phyloP scores from a whole-genome alignment of 2,329 filamentous ascomycete species.

The Phaeosphaeria sp. region DNA sequence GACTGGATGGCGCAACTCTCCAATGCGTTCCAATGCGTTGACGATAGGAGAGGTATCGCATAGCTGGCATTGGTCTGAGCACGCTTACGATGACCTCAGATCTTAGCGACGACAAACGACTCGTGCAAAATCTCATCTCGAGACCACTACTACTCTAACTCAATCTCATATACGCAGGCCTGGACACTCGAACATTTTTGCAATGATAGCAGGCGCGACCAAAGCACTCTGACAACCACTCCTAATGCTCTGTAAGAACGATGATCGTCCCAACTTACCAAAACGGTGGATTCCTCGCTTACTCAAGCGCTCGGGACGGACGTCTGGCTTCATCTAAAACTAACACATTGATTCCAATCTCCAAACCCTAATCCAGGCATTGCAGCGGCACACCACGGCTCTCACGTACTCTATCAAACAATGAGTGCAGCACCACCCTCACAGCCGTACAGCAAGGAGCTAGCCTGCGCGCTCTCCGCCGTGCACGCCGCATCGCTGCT shows the following conservation, averaged over 20 bases:
- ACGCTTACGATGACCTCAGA: background rate
- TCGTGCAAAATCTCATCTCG: background rate
- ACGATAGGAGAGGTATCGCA: background rate
- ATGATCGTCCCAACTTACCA: constrained; percentile 6
- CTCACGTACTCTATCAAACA: constrained; percentile 7
- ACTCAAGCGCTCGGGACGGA: constrained; percentile 16
- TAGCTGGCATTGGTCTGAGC: background rate
- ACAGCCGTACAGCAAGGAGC: constrained; percentile 35
- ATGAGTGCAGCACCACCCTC: constrained; percentile 7
- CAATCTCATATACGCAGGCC: background rate
- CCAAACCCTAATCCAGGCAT: constrained; percentile 9
- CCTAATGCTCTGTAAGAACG: background rate
- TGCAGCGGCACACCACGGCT: background rate
- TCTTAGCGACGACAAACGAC: background rate
- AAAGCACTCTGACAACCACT: background rate
- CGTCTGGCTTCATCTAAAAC: constrained; percentile 17
- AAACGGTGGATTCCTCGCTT: constrained; percentile 16
- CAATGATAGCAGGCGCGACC: background rate
- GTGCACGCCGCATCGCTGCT: constrained; percentile 64
- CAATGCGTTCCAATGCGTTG: background rate
- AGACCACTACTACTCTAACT: background rate
- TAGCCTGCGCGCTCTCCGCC: constrained; percentile 46
- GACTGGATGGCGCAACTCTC: background rate
- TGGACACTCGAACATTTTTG: background rate
- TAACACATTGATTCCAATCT: constrained; percentile 14